These are phyloP conservation scores for Fusarium pseudocircinatum DNA, from an alignment of 2,329 filamentous ascomycete species.

Conservation along the genomic window DNA sequence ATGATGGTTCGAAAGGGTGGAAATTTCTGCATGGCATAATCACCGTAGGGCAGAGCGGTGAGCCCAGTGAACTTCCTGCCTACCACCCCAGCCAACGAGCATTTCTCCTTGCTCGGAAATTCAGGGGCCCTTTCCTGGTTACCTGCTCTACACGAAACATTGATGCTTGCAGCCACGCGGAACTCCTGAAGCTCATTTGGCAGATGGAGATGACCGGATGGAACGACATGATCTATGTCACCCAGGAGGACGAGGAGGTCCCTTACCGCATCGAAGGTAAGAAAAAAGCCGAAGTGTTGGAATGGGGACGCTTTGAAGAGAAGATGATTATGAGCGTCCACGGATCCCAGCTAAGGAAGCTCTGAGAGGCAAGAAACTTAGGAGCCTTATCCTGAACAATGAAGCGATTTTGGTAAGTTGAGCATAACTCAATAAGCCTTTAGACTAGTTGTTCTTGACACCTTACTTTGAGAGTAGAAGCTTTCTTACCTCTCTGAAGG, in stretches of 20 bases:
- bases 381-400: not conserved
- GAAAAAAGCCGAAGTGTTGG: not conserved
- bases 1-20: conserved; percentile 15
- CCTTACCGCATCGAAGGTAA: conserved; percentile 15
- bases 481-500: not conserved
- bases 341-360: not conserved
- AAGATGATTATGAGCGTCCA: not conserved
- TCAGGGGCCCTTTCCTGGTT: not conserved
- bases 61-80: not conserved
- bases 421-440: not conserved
- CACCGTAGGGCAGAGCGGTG: not conserved
- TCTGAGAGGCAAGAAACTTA: not conserved
- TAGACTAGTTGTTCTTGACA: not conserved
- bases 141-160: not conserved
- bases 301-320: not conserved
- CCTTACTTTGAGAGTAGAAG: not conserved
- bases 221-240: conserved; percentile 43
- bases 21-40: conserved; percentile 19
- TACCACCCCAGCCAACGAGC: conserved; percentile 16
- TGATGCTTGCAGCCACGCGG: conserved; percentile 15
- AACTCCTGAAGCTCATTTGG: conserved; percentile 25
- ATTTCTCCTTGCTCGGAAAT: conserved; percentile 3
- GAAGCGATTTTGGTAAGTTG: not conserved
- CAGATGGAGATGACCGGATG: conserved; percentile 31
- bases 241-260: conserved; percentile 13